These are phyloP conservation scores for Paxillus involutus DNA, from an alignment of 768 basidiomycete genomes.

Conservation along the genomic window DNA sequence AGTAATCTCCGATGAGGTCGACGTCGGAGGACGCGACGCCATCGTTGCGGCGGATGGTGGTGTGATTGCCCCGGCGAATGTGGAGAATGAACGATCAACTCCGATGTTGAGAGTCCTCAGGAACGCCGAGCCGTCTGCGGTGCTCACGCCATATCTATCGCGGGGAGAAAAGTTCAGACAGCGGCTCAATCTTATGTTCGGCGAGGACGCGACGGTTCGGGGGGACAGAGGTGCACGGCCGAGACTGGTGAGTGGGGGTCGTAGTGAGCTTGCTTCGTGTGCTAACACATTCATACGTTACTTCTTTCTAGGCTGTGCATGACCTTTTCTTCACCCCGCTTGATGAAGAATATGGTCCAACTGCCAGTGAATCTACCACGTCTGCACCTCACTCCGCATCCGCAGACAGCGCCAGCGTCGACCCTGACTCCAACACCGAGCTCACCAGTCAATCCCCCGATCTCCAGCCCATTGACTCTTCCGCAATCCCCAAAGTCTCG, in stretches of 20 bases:
- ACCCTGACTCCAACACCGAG: conserved; percentile 13
- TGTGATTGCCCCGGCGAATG: too few relatives aligned
- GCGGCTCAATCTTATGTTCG: conserved; percentile 18
- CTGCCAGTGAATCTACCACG: conserved; percentile 1
- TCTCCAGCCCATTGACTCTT: not conserved
- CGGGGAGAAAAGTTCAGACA: conserved; percentile 20
- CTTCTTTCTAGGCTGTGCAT: conserved; percentile 6
- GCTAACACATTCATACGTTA: not conserved
- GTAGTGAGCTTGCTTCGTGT: not conserved
- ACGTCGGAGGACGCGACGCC: not conserved
- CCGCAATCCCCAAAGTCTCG: not conserved
- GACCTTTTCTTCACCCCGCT: conserved; percentile 7
- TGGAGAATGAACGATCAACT: not conserved
- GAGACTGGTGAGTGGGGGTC: conserved; percentile 14
- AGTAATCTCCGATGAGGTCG: not conserved
- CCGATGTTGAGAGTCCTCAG: not conserved
- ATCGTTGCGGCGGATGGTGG: not conserved
- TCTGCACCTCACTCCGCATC: conserved; percentile 8
- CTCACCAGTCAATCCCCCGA: conserved; percentile 21
- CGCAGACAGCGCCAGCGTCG: not conserved
- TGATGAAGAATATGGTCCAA: conserved; percentile 9
- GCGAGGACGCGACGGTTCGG: conserved; percentile 18
- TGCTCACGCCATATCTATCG: conserved; percentile 16
- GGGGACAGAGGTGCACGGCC: conserved; percentile 22
- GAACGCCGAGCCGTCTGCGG: not conserved